Conservation (phyloP, 2,329 filamentous ascomycete genomes). For the Aspergillus sp. region DNA sequence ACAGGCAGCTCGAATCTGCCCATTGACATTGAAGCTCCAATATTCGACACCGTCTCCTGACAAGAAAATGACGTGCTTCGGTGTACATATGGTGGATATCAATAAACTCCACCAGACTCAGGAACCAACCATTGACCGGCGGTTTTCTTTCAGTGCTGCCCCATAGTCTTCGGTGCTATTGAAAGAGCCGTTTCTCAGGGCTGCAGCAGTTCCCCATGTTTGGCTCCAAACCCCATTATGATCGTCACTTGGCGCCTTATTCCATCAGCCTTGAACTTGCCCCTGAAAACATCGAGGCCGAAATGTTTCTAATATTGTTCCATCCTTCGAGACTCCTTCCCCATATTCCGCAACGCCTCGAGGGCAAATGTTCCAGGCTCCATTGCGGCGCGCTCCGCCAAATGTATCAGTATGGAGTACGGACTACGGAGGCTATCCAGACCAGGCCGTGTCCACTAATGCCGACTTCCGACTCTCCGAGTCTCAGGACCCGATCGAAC, state of each 20-base stretch:
- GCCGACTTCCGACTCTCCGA: too few species aligned
- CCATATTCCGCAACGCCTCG: too few species aligned
- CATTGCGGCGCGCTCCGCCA: too few species aligned
- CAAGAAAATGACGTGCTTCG: not conserved
- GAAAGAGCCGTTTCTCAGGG: not conserved
- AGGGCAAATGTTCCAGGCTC: too few species aligned
- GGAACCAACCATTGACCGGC: not conserved
- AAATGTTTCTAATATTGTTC: too few species aligned
- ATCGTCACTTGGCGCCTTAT: not conserved
- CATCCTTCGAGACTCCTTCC: too few species aligned
- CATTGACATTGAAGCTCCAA: not conserved
- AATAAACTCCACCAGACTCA: not conserved
- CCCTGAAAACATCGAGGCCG: too few species aligned
- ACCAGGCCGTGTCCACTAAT: too few species aligned
- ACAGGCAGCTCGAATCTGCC: not conserved
- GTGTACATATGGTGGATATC: not conserved
- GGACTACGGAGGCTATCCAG: too few species aligned
- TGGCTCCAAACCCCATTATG: not conserved
- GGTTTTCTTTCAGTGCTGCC: not conserved
- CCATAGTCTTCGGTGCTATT: not conserved
- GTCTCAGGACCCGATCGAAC: too few species aligned
- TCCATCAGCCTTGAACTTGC: not conserved
- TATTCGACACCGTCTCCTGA: not conserved
- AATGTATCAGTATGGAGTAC: too few species aligned
- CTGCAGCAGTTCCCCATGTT: not conserved